Base-by-base conservation (phyloP, 495 filamentous ascomycete genomes). In the Podospora pseudocomata region DNA sequence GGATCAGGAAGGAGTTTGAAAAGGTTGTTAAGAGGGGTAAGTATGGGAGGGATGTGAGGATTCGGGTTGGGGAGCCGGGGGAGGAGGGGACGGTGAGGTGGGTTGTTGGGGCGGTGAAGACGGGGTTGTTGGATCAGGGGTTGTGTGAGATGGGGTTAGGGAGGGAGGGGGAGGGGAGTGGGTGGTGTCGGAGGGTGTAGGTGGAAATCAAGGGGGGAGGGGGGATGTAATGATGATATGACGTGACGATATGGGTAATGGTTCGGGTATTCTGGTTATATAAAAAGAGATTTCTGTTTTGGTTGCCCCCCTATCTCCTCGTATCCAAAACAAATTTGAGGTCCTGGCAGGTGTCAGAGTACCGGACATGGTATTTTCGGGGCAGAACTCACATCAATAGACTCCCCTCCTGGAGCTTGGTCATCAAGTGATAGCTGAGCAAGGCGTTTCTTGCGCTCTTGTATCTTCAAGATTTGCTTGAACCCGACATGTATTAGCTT, bases 371-470 rank as follows among this genome's bases (percentile, higher is more conserved):
- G 18, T 23, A 23, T 23, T 23, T 11, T 5, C 54, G 54, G 20
- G 13, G 20, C 23, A 23, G 23, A 23, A 63, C 60, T n/a, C 15
- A 63, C 60, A 44, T 63, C 60, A 44, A 49, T 26, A n/a, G 60
- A 34, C 13, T 44, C 60, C n/a, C 5, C 60, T 63, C 32, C 60
- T 0, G 9, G 18, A 26, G n/a, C 13, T 44, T n/a, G 27, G 28
- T 63, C 30, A n/a, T 63, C 60, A 15, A 63, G 60, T 4, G 60
- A 49, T 3, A 63, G n/a, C 19, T 44, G 34, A 28, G 60, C 60
- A 7, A 63, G 16, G 7, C 30, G 60, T 34, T 28, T 63, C 19
- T 63, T 63, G 60, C 60, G 60, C 3, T 63, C 60, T 34, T 63
- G 60, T 18, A 63, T n/a, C 16, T 18, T 28, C 16, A 44, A 4